phyloP scores from a whole-genome alignment of 1,284 basidiomycete genomes.

The Heterobasidion parviporum region DNA sequence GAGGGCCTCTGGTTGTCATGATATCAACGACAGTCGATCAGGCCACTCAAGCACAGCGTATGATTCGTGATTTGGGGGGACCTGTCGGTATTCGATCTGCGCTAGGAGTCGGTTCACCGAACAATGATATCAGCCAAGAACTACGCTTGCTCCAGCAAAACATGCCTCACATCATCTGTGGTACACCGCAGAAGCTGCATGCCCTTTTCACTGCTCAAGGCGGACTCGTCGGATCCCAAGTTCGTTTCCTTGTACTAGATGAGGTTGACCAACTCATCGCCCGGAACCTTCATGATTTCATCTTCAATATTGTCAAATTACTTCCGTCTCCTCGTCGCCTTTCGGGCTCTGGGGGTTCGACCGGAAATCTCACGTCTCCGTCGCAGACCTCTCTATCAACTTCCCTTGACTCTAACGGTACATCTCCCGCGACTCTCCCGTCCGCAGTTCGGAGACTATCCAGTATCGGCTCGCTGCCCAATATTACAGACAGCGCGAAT shows the following conservation, averaged over 20 bases:
- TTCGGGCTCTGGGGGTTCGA: slow-evolving; percentile 32
- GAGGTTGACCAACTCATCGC: slow-evolving; percentile 98
- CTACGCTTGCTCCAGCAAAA: slow-evolving; percentile 82
- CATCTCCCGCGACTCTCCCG: slow-evolving; percentile 41
- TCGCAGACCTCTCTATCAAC: slow-evolving; percentile 32
- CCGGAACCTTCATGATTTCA: slow-evolving; percentile 91
- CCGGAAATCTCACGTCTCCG: slow-evolving; percentile 23
- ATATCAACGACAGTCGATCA: slow-evolving; percentile 98
- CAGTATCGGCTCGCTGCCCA: slow-evolving; percentile 38
- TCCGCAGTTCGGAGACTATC: slow-evolving; percentile 53
- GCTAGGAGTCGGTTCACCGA: slow-evolving; percentile 72
- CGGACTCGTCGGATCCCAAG: slow-evolving; percentile 72
- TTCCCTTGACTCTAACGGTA: slow-evolving; percentile 43
- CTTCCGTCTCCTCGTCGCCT: slow-evolving; percentile 80
- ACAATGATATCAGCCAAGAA: slow-evolving; percentile 65
- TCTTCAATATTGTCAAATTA: slow-evolving; percentile 86
- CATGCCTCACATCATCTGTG: slow-evolving; percentile 91
- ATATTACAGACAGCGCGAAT: slow-evolving; percentile 21
- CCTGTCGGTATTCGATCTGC: slow-evolving; percentile 86
- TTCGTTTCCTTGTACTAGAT: slow-evolving; percentile 89
- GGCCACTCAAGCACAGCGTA: slow-evolving; percentile 95
- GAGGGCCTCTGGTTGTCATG: slow-evolving; percentile 85
- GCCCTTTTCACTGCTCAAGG: slow-evolving; percentile 83
- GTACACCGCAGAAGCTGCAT: slow-evolving; percentile 93
- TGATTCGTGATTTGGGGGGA: slow-evolving; percentile 90